A percentile compares a stretch with the other conserved stretches of the same genome.
Evolutionary conservation across 495 filamentous ascomycete species (phyloP).

Genomic region (Penicillium samsonianum): DNA sequence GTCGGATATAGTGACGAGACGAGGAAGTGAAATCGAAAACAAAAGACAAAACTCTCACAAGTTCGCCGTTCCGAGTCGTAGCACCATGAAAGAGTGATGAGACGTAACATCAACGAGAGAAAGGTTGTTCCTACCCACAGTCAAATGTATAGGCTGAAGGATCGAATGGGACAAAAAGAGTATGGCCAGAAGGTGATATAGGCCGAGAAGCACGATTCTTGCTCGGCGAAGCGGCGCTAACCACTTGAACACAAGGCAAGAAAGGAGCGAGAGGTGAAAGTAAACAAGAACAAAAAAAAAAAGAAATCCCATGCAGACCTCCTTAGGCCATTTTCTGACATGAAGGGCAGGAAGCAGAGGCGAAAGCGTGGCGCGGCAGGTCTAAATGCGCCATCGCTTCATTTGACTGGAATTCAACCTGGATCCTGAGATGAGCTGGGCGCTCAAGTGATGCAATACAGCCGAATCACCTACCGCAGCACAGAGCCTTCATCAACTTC

Average conservation of each 20-base stretch:
- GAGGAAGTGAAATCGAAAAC: conserved; percentile 29
- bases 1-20: conserved; percentile 34
- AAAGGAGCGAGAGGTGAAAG: conserved; percentile 19
- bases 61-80: conserved; percentile 49
- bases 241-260: conserved; percentile 6
- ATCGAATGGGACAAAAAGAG: conserved; percentile 27
- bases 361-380: conserved; percentile 17
- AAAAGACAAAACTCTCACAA: conserved; percentile 33
- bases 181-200: conserved; percentile 19
- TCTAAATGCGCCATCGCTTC: conserved; percentile 23
- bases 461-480: conserved; percentile 66
- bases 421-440: conserved; percentile 35
- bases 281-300: conserved; percentile 26
- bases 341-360: conserved; percentile 31
- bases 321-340: conserved; percentile 33
- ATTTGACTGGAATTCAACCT: conserved; percentile 35
- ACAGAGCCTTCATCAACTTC: conserved; percentile 80
- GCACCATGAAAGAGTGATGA: conserved; percentile 48
- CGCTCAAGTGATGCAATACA: conserved; percentile 12
- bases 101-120: conserved; percentile 40
- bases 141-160: conserved; percentile 26
- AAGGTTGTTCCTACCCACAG: conserved; percentile 31
- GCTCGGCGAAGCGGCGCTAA: conserved; percentile 11
- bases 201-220: conserved; percentile 15
- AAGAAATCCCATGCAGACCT: conserved; percentile 31